Conservation (phyloP, 768 basidiomycete genomes). For the Amanita rubescens region DNA sequence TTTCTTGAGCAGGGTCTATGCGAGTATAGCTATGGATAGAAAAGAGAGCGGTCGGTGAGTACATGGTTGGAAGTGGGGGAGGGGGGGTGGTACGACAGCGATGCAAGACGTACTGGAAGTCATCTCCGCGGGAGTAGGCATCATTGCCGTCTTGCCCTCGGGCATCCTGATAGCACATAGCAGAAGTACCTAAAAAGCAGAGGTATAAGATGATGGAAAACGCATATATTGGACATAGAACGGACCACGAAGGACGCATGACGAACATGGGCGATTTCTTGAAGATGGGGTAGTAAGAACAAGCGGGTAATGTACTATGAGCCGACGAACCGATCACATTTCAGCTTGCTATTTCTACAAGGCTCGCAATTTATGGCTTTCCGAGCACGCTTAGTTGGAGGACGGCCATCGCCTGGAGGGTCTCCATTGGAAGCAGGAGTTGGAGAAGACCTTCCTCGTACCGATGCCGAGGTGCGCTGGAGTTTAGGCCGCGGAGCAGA, state of each 20-base stretch:
- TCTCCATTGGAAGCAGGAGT: slow-evolving; percentile 31
- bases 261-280: slow-evolving; percentile 85
- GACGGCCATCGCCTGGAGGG: slow-evolving; percentile 44
- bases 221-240: slow-evolving; percentile 10
- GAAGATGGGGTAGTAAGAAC: slow-evolving; percentile 10
- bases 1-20: slow-evolving; percentile 59
- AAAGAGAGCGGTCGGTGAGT: slow-evolving; percentile 8
- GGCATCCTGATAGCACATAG: slow-evolving; percentile 73
- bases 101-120: slow-evolving; percentile 41
- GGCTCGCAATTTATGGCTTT: slow-evolving; percentile 90
- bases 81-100: slow-evolving; percentile 12
- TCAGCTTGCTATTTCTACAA: slow-evolving; percentile 80
- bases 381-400: slow-evolving; percentile 74
- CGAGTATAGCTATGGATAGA: slow-evolving; percentile 30
- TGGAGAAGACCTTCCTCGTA: slow-evolving; percentile 47
- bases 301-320: slow-evolving; percentile 2
- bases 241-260: slow-evolving; percentile 75
- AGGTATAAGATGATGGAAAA: slow-evolving; percentile 15
- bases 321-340: slow-evolving; percentile 68
- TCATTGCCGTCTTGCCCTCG: slow-evolving; percentile 54
- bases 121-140: slow-evolving; percentile 49
- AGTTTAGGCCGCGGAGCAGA: slow-evolving; percentile 34
- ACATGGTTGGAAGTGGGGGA: slow-evolving; percentile 7
- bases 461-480: slow-evolving; percentile 31
- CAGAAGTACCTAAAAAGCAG: slow-evolving; percentile 55